Evolutionary conservation across 495 filamentous ascomycete species (phyloP).

Genomic region (Penicillium mononematosum): DNA sequence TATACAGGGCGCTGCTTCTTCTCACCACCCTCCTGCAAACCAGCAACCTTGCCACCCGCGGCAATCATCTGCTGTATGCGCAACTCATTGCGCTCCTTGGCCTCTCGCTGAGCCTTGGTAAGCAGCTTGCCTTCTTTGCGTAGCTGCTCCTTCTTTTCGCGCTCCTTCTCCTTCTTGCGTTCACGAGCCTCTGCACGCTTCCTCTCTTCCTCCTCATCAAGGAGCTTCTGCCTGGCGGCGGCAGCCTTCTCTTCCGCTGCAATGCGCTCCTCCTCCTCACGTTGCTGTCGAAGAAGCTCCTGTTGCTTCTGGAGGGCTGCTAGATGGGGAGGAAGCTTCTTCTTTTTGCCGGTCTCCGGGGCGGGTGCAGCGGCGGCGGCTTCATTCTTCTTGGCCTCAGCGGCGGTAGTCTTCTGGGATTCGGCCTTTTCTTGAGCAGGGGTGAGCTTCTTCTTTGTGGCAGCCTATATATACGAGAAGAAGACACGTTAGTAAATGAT

Average conservation of each 20-base stretch:
- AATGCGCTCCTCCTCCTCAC: slow-evolving; percentile 71
- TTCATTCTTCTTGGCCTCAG: slow-evolving; percentile 41
- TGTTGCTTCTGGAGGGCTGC: slow-evolving; percentile 88
- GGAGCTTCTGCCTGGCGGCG: slow-evolving; percentile 65
- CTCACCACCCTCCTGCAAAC: slow-evolving; percentile 58
- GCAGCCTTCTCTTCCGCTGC: slow-evolving; percentile 73
- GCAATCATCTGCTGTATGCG: slow-evolving; percentile 94
- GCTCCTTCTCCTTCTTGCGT: slow-evolving; percentile 91
- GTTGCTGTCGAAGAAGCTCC: slow-evolving; percentile 67
- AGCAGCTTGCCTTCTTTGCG: slow-evolving; percentile 94
- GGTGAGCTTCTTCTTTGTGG: slow-evolving; percentile 56
- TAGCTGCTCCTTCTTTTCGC: slow-evolving; percentile 90
- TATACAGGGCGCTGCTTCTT: slow-evolving; percentile 76
- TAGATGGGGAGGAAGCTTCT: slow-evolving; percentile 83
- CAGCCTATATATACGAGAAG: slow-evolving; percentile 49
- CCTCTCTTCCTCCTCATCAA: slow-evolving; percentile 72
- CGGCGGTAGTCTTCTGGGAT: slow-evolving; percentile 34
- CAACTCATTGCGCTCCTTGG: slow-evolving; percentile 75
- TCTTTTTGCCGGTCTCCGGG: slow-evolving; percentile 67
- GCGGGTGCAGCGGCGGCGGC: slow-evolving; percentile 45
- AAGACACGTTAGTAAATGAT: slow-evolving; percentile 5
- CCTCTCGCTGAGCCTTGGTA: slow-evolving; percentile 90
- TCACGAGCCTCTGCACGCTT: slow-evolving; percentile 71
- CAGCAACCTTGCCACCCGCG: slow-evolving; percentile 77
- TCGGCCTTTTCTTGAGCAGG: slow-evolving; percentile 36